Conservation (phyloP, 2,329 filamentous ascomycete genomes). For the Clonostachys rhizophaga region DNA sequence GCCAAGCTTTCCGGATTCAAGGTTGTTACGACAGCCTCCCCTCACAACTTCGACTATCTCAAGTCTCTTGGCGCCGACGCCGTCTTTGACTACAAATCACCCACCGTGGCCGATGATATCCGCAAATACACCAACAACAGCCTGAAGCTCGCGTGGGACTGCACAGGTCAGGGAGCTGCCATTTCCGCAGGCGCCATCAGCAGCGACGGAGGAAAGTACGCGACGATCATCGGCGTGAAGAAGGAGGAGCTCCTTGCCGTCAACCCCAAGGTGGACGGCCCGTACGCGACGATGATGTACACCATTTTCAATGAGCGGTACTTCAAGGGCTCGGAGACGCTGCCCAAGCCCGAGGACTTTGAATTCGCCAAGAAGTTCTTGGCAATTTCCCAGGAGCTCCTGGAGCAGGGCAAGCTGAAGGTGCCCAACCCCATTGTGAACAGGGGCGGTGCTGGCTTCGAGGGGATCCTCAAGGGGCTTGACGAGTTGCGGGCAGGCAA, state of each 20-base stretch:
- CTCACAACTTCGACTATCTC: slow-evolving; percentile 26
- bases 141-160: slow-evolving; percentile 14
- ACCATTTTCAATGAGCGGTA: slow-evolving; percentile 26
- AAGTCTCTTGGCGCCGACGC: slow-evolving; percentile 35
- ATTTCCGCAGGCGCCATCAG: not conserved
- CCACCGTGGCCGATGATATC: slow-evolving; percentile 14
- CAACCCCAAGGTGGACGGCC: slow-evolving; percentile 6
- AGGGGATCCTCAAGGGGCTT: slow-evolving; percentile 23
- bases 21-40: slow-evolving; percentile 32
- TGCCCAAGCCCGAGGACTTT: slow-evolving; percentile 15
- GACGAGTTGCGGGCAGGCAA: slow-evolving; percentile 21
- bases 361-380: slow-evolving; percentile 21
- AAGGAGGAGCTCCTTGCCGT: slow-evolving; percentile 1
- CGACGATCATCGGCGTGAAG: not conserved
- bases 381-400: slow-evolving; percentile 18
- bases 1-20: slow-evolving; percentile 32
- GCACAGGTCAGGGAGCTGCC: not conserved
- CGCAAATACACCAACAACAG: slow-evolving; percentile 10
- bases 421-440: slow-evolving; percentile 18
- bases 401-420: slow-evolving; percentile 27
- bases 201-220: not conserved
- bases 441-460: slow-evolving; percentile 17
- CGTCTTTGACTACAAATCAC: slow-evolving; percentile 39
- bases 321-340: slow-evolving; percentile 1
- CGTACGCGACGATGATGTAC: slow-evolving; percentile 20